Conservation (phyloP, 2,329 filamentous ascomycete species). For the Clarireedia sp. region DNA sequence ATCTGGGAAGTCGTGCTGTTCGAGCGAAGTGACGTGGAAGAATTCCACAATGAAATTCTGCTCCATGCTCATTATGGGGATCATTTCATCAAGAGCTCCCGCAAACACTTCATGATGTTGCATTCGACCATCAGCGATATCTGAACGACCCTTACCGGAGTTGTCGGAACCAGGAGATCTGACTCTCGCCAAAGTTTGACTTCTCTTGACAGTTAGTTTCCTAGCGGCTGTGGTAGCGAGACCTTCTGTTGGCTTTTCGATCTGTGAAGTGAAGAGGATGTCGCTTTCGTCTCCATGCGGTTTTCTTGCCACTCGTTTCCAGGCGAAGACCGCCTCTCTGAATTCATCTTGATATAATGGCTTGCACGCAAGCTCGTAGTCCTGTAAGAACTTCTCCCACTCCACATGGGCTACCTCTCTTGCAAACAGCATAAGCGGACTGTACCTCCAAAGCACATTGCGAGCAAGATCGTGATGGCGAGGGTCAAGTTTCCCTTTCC, state of each 20-base stretch:
- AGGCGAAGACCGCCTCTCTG: conserved; percentile 64
- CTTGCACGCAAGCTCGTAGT: conserved; percentile 71
- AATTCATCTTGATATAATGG: conserved; percentile 78
- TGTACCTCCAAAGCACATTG: conserved; percentile 76
- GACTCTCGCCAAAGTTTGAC: conserved; percentile 74
- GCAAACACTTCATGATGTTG: conserved; percentile 76
- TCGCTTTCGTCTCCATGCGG: conserved; percentile 70
- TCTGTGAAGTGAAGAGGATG: conserved; percentile 76
- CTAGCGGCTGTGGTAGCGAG: conserved; percentile 64
- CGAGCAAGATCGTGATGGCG: conserved; percentile 64
- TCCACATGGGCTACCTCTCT: conserved; percentile 74
- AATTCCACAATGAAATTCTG: conserved; percentile 97
- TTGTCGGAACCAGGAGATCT: conserved; percentile 61
- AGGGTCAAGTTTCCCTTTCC: conserved; percentile 57
- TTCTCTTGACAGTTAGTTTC: conserved; percentile 89
- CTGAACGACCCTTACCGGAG: conserved; percentile 39
- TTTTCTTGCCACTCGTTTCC: conserved; percentile 74
- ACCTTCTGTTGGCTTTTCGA: conserved; percentile 78
- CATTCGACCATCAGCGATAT: conserved; percentile 59
- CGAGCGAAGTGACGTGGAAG: conserved; percentile 85
- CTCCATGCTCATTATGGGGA: conserved; percentile 80
- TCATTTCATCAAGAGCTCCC: conserved; percentile 70
- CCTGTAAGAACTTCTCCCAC: conserved; percentile 71
- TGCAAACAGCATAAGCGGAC: conserved; percentile 78
- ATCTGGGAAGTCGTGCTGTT: conserved; percentile 76